Evolutionary conservation across 2,329 filamentous ascomycete species (phyloP).

Genomic region (Chaetomium sp.): DNA sequence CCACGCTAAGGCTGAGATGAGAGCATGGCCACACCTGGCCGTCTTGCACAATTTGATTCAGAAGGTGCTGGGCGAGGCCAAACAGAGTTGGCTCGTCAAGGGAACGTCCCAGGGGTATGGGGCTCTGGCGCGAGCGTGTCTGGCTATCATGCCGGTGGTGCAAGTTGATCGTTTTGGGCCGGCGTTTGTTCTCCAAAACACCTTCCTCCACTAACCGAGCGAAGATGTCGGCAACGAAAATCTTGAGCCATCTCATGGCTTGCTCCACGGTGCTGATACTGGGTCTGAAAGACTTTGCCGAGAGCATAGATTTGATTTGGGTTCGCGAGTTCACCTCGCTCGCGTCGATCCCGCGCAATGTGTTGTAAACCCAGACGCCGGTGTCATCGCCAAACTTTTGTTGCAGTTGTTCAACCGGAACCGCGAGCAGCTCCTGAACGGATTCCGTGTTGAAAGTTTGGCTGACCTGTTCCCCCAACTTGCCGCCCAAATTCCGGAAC

Average conservation of each 20-base stretch:
- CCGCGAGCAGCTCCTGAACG: conserved; percentile 65
- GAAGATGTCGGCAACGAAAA: conserved; percentile 89
- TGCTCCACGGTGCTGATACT: conserved; percentile 72
- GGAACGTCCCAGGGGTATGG: conserved; percentile 68
- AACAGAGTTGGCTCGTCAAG: conserved; percentile 69
- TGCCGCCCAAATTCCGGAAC: conserved; percentile 90
- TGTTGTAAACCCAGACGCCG: conserved; percentile 76
- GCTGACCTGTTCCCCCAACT: conserved; percentile 80
- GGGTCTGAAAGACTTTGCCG: conserved; percentile 89
- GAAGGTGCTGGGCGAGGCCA: conserved; percentile 66
- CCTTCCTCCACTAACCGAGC: conserved; percentile 86
- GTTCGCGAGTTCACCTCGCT: conserved; percentile 87
- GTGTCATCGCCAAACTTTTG: conserved; percentile 75
- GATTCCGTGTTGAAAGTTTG: conserved; percentile 75
- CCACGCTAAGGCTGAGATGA: conserved; percentile 83
- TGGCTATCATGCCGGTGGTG: conserved; percentile 72
- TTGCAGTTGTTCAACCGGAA: conserved; percentile 70
- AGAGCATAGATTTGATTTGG: conserved; percentile 95
- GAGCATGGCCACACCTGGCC: conserved; percentile 82
- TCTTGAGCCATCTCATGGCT: conserved; percentile 76
- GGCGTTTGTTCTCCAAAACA: conserved; percentile 75
- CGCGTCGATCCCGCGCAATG: conserved; percentile 75
- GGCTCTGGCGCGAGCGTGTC: conserved; percentile 65
- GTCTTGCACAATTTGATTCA: conserved; percentile 71
- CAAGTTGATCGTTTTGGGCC: conserved; percentile 78